Base-by-base conservation (phyloP, 2,329 filamentous ascomycete genomes). In the Xylariaceae sp. region DNA sequence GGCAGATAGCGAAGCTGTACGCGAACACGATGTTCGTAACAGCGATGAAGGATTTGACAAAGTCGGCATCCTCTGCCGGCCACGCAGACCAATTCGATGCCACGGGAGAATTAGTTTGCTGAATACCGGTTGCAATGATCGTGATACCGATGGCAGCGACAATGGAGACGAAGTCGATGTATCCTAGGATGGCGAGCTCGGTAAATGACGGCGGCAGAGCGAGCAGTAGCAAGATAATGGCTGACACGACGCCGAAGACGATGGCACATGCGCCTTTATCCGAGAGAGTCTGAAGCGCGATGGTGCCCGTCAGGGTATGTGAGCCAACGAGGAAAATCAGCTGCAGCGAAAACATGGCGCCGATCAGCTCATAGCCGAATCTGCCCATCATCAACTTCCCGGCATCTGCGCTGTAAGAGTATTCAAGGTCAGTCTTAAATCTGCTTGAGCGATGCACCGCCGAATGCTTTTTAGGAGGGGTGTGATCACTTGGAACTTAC, bases 241-340 rank as follows among this genome's bases (percentile, higher is more conserved):
- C 69, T 1, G 80, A 82, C 2, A 80, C 70, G n/a, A 81, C 69
- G 12, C 76, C 78, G 63, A 81, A 86, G 1, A 80, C 71, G 57
- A 85, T 76, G 0, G 80, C 80, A 65, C 83, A 86, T 3, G 76
- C 72, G 2, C 73, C 76, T 63, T 83, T 76, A 18, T 75, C 65
- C 2, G 80, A 81, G 55, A 86, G 71, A 15, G 76, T 79, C 58
- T 84, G 82, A 70, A 85, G 76, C 53, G 81, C 81, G 60, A 85
- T 80, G 18, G 74, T 76, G 63, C 85, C 85, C 1, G 80, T 83
- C 48, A 85, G 71, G 26, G 85, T 72, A 64, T 87, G 84, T 42
- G 80, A 82, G 5, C 77, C 80, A 72, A 85, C 82, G 63, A 85
- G 76, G 70, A 86, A 85, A n/a, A 83, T 67, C 21, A 86, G 70